Evolutionary conservation across 805 yeast species (phyloP).

Genomic region (Ogataea methylovora): DNA sequence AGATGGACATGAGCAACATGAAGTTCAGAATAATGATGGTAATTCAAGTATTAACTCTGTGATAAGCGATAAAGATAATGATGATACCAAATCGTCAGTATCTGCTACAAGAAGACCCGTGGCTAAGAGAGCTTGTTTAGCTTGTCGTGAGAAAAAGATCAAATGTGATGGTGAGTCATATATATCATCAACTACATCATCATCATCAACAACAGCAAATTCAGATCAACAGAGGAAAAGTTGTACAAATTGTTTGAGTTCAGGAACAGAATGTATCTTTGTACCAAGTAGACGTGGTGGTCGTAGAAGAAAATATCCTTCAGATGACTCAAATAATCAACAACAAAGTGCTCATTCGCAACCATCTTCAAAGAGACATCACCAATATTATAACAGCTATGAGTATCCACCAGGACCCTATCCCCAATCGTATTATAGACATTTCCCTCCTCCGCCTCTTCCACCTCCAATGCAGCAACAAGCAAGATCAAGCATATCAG

Average conservation of each 20-base stretch:
- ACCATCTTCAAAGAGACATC: too few species aligned
- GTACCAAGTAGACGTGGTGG: conserved; percentile 55
- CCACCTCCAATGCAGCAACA: too few species aligned
- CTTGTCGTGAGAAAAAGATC: conserved; percentile 58
- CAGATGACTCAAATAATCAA: conserved; percentile 4
- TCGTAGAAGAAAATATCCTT: conserved; percentile 29
- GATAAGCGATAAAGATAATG: too few species aligned
- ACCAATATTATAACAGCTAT: conserved; percentile 4
- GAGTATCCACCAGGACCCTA: conserved; percentile 3
- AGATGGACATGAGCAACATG: too few species aligned
- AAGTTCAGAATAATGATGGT: too few species aligned
- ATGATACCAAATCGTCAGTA: too few species aligned
- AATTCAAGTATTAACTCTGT: too few species aligned
- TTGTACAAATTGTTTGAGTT: conserved; percentile 43
- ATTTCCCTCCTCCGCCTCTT: conserved; percentile 3
- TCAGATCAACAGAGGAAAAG: too few species aligned
- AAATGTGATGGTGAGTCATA: conserved; percentile 56
- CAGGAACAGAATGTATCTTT: conserved; percentile 44
- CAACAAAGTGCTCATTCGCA: too few species aligned
- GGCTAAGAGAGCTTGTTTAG: conserved; percentile 54
- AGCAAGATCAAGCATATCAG: too few species aligned
- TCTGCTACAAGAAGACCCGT: conserved; percentile 33
- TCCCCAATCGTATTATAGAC: conserved; percentile 6
- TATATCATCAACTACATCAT: conserved; percentile 13
- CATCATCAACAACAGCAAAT: too few species aligned